Base-by-base conservation (phyloP, 345 rosid genomes). In the Gossypium sturtianum region DNA sequence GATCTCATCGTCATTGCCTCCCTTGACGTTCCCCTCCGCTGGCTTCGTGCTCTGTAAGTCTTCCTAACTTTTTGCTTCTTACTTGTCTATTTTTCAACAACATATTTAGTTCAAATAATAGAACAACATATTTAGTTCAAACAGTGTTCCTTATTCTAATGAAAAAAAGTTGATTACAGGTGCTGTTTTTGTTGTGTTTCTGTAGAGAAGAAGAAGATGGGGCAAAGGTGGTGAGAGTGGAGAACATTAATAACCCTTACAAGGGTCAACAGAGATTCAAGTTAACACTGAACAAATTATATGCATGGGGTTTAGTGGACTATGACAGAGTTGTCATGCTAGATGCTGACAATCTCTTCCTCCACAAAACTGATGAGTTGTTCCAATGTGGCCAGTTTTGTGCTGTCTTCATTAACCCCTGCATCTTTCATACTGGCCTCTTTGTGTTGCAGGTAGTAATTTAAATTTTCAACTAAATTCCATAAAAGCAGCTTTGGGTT, bases 381-480 rank as follows among this genome's bases (percentile, higher is more conserved):
- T 94, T 95, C 85, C 96, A 88, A 69, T 94, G 98, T 66, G 98
- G 97, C 12, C 90, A 88, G 58, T 94, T 94, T 76, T 94, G 98
- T 84, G 97, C 97, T 1, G 95, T 83, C 71, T 94, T 94, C 79
- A 94, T 92, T 80, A 94, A 94, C 78, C 98, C 98, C 49, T 91
- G 98, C 77, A 86, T 95, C 79, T 93, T 95, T 89, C 98, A 93
- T 73, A 95, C 99, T 9, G 99, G 99, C 47, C 94, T 95, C 70
- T 95, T 95, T 2, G 98, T 93, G 51, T 76, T 94, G 77, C 87
- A 94, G 86, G 94, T 90, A 78, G 7, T 34, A 34, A 34, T 34
- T 34, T 34, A 34, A 34, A 4, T 34, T 34, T 45, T 66, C 7
- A 44, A 9, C 7, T 20, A 60, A 1, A 34, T 34, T 20, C 2